These are phyloP conservation scores for Choiromyces venosus DNA, from an alignment of 495 filamentous ascomycete genomes.

Conservation along the genomic window DNA sequence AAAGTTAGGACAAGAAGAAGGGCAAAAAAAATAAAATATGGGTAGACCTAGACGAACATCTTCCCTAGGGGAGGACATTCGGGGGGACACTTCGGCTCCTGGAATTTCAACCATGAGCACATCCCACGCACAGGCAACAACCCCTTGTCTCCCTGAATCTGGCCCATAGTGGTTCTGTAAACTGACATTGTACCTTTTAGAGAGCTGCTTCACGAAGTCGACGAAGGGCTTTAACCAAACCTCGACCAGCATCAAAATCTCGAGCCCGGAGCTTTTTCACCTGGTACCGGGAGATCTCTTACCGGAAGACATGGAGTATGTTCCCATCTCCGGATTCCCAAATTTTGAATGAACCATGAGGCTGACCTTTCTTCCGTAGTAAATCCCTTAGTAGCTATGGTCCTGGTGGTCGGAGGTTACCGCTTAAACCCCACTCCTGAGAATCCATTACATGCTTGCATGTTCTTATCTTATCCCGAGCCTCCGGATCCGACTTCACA, in stretches of 20 bases:
- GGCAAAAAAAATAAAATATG: slow-evolving; percentile 18
- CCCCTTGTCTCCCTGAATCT: background rate
- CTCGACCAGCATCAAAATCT: slow-evolving; percentile 16
- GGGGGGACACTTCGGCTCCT: slow-evolving; percentile 39
- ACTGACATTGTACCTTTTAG: slow-evolving; percentile 19
- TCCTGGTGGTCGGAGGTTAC: slow-evolving; percentile 61
- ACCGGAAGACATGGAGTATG: slow-evolving; percentile 42
- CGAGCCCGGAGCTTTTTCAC: slow-evolving; percentile 28
- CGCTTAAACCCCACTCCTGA: slow-evolving; percentile 69
- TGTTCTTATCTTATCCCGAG: slow-evolving; percentile 89
- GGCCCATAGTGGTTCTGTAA: slow-evolving; percentile 1
- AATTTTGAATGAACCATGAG: background rate
- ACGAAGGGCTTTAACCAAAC: slow-evolving; percentile 31
- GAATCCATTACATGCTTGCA: slow-evolving; percentile 78
- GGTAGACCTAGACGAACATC: slow-evolving; percentile 31
- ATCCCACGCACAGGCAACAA: slow-evolving; percentile 36
- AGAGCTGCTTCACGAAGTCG: slow-evolving; percentile 37
- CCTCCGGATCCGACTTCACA: slow-evolving; percentile 48
- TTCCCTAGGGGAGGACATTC: slow-evolving; percentile 37
- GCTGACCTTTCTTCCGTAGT: slow-evolving; percentile 43
- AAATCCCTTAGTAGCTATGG: slow-evolving; percentile 65
- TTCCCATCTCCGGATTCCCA: background rate
- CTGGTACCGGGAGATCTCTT: slow-evolving; percentile 40
- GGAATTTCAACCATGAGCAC: slow-evolving; percentile 40
- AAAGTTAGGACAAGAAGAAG: background rate